These are phyloP conservation scores for Phytopythium litorale DNA, from an alignment of 352 stramenopile species.

Conservation along the genomic window DNA sequence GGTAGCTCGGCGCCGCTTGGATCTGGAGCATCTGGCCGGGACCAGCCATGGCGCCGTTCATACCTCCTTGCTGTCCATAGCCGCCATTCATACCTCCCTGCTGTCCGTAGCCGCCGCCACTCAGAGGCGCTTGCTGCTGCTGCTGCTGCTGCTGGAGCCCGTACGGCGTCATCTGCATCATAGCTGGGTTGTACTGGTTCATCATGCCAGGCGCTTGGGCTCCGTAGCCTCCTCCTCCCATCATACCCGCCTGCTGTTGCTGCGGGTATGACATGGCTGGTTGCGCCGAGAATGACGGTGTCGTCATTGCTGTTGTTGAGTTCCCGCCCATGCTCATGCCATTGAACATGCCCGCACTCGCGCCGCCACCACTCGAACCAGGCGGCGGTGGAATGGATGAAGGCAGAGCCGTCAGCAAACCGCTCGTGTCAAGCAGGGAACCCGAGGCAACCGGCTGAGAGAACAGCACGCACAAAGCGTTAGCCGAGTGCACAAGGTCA, in stretches of 20 bases:
- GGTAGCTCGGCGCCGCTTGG: slow-evolving; percentile 40
- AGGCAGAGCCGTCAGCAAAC: slow-evolving; percentile 42
- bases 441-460: slow-evolving; percentile 25
- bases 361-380: slow-evolving; percentile 15
- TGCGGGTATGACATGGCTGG: slow-evolving; percentile 32
- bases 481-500: neutral
- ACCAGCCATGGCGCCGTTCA: slow-evolving; percentile 41
- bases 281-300: slow-evolving; percentile 34
- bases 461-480: neutral
- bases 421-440: slow-evolving; percentile 45
- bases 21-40: slow-evolving; percentile 70
- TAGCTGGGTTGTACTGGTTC: slow-evolving; percentile 51
- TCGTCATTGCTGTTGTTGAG: slow-evolving; percentile 16
- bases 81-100: slow-evolving; percentile 14
- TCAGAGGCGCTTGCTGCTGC: slow-evolving; percentile 47
- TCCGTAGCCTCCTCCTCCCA: slow-evolving; percentile 20
- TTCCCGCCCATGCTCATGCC: slow-evolving; percentile 49
- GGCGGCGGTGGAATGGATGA: slow-evolving; percentile 22
- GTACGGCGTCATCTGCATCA: slow-evolving; percentile 82
- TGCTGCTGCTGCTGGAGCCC: slow-evolving; percentile 49
- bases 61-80: slow-evolving; percentile 14
- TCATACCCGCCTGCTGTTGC: slow-evolving; percentile 13
- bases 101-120: slow-evolving; percentile 16
- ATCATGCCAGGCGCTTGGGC: slow-evolving; percentile 32
- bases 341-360: slow-evolving; percentile 49